Conservation (phyloP, 352 stramenopile genomes). For the Phytophthora meadii region DNA sequence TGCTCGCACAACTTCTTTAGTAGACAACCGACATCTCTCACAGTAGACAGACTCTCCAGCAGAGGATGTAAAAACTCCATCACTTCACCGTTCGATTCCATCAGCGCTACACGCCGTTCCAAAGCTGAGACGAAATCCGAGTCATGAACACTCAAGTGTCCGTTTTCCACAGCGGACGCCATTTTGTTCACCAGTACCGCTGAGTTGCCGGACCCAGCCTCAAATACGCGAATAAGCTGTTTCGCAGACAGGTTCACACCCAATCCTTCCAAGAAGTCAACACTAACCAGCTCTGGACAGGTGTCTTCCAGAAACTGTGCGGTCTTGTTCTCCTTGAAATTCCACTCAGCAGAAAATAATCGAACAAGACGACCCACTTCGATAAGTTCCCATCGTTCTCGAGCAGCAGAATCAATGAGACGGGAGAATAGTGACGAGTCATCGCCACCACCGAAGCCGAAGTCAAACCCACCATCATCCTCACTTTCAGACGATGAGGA, state of each 20-base stretch:
- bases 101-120: constrained; percentile 32
- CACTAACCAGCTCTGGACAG: constrained; percentile 84
- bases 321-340: constrained; percentile 61
- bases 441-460: constrained; percentile 3
- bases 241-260: constrained; percentile 55
- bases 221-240: constrained; percentile 78
- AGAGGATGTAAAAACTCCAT: constrained; percentile 71
- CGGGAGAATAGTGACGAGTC: constrained; percentile 62
- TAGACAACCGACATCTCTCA: constrained; percentile 71
- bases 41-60: constrained; percentile 76
- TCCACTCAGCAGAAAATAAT: constrained; percentile 75
- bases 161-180: constrained; percentile 72
- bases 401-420: constrained; percentile 80
- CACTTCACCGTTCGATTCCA: constrained; percentile 68
- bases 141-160: constrained; percentile 65
- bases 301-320: constrained; percentile 61
- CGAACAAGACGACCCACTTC: constrained; percentile 83
- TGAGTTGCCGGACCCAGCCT: constrained; percentile 61
- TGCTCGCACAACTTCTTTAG: constrained; percentile 64
- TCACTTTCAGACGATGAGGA: constrained; percentile 35
- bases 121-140: constrained; percentile 41
- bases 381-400: constrained; percentile 78
- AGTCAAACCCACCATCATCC: constrained; percentile 18
- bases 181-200: constrained; percentile 81
- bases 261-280: constrained; percentile 88